Percentiles rank a stretch among this genome's conserved stretches.
Conservation (phyloP, 768 basidiomycete species). For the Terana coerulea region DNA sequence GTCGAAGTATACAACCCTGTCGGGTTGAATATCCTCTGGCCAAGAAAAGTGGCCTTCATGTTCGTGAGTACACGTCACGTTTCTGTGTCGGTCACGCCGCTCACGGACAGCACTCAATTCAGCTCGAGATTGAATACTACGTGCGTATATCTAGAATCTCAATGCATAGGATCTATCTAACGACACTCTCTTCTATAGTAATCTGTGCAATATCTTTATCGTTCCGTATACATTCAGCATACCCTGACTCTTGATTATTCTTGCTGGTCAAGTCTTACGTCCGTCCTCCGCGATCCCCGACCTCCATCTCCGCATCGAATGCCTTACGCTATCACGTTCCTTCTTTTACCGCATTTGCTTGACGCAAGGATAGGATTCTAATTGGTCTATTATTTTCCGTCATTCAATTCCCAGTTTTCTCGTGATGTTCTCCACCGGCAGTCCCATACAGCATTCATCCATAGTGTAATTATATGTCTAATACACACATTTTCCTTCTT, state of each 20-base stretch:
- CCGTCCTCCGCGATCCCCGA: neutral
- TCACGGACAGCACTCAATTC: neutral
- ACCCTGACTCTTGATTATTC: neutral
- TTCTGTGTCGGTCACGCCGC: neutral
- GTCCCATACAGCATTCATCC: no score
- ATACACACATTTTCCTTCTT: neutral
- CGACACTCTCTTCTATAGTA: neutral
- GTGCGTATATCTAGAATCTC: constrained; percentile 40
- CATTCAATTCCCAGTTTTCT: neutral
- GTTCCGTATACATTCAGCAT: neutral
- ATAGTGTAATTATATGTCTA: constrained; percentile 4
- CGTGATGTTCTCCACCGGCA: neutral
- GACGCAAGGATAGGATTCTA: constrained; percentile 2
- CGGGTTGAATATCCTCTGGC: constrained; percentile 87
- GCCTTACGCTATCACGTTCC: constrained; percentile 1
- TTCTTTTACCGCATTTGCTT: neutral
- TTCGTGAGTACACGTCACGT: constrained; percentile 61
- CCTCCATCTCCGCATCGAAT: neutral
- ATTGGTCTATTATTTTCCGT: constrained; percentile 3
- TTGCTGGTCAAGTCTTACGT: neutral
- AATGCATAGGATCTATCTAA: neutral
- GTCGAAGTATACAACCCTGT: constrained; percentile 72
- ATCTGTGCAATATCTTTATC: neutral
- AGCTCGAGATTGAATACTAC: constrained; percentile 97
- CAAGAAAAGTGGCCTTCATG: constrained; percentile 79